phyloP scores from a whole-genome alignment of 1,284 basidiomycete genomes.

The Hypsizygus ulmarius region DNA sequence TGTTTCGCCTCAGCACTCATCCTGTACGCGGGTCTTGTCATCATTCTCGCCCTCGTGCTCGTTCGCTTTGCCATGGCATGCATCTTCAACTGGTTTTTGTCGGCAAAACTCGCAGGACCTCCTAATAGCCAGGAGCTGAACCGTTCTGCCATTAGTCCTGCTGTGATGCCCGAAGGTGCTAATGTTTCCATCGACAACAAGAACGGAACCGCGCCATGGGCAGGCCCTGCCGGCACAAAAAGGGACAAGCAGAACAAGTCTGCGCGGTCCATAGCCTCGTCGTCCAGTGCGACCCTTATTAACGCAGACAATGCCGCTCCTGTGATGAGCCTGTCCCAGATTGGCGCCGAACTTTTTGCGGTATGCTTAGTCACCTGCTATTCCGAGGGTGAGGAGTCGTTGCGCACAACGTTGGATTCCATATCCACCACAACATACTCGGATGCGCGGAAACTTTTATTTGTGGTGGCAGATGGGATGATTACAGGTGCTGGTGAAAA shows the following conservation, averaged over 20 bases:
- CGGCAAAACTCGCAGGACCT: slow-evolving; percentile 71
- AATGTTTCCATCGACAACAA: slow-evolving; percentile 87
- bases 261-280: slow-evolving; percentile 44
- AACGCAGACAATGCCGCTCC: slow-evolving; percentile 50
- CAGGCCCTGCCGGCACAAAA: slow-evolving; percentile 56
- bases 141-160: slow-evolving; percentile 84
- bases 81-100: slow-evolving; percentile 95
- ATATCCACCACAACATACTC: slow-evolving; percentile 91
- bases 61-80: slow-evolving; percentile 96
- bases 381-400: slow-evolving; percentile 92
- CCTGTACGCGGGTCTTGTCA: slow-evolving; percentile 88
- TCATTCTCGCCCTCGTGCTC: slow-evolving; percentile 89
- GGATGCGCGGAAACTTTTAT: slow-evolving; percentile 88
- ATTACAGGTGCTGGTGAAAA: slow-evolving; percentile 97
- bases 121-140: slow-evolving; percentile 67
- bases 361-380: slow-evolving; percentile 98
- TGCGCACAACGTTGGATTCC: slow-evolving; percentile 90
- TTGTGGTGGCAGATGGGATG: slow-evolving; percentile 98
- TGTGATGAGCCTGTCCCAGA: slow-evolving; percentile 80
- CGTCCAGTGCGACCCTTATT: slow-evolving; percentile 54
- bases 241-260: slow-evolving; percentile 41
- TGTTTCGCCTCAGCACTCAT: slow-evolving; percentile 92
- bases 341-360: slow-evolving; percentile 91
- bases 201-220: slow-evolving; percentile 93
- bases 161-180: slow-evolving; percentile 93